phyloP scores from a whole-genome alignment of 345 rosid genomes.

The Lenwebbia sp. region DNA sequence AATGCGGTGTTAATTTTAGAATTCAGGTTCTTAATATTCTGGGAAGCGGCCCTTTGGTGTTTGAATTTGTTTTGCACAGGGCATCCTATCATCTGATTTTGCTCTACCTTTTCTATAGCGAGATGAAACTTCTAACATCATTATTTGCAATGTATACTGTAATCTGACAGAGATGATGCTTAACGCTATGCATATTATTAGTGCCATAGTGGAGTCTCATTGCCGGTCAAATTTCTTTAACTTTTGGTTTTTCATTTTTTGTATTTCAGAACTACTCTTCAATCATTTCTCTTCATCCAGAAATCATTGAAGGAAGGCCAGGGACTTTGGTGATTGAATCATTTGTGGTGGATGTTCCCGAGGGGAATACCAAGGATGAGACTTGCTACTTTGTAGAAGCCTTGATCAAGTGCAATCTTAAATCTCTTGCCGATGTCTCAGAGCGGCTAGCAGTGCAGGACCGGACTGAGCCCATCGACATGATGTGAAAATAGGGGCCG shows the following conservation, averaged over 20 bases:
- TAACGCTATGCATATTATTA: background rate
- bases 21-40: background rate
- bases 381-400: conserved; percentile 95
- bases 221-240: background rate
- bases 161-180: background rate
- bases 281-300: conserved; percentile 79
- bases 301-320: conserved; percentile 72
- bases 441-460: conserved; percentile 78
- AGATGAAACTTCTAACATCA: background rate
- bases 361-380: conserved; percentile 92
- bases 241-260: background rate
- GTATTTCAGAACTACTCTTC: conserved; percentile 85
- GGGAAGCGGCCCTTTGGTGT: background rate
- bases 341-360: conserved; percentile 85
- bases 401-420: conserved; percentile 82
- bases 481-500: conserved; percentile 6
- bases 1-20: background rate
- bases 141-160: background rate
- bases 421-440: conserved; percentile 79
- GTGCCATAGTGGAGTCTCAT: background rate
- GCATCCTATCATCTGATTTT: background rate
- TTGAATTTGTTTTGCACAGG: background rate
- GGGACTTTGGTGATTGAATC: conserved; percentile 87
- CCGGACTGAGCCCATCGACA: conserved; percentile 42
- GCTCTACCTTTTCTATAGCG: background rate